These are phyloP conservation scores for Erigeron philadelphicus DNA, from an alignment of 140 eudicot genomes.

Conservation along the genomic window DNA sequence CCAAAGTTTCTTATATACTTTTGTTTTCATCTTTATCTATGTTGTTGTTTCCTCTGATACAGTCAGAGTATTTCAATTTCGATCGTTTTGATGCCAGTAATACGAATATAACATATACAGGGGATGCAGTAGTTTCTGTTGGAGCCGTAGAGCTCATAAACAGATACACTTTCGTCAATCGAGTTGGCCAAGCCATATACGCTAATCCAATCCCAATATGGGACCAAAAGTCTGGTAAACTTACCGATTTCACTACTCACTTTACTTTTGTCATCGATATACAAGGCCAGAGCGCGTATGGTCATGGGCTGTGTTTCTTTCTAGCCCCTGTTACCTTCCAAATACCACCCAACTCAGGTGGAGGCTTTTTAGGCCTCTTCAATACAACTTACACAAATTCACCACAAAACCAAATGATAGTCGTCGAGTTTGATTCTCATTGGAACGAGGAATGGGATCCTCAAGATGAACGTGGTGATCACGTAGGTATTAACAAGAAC, in stretches of 20 bases:
- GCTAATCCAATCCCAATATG: slow-evolving; percentile 28
- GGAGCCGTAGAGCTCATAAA: slow-evolving; percentile 23
- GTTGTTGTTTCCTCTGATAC: neutral
- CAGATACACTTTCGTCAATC: neutral
- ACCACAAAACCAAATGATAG: slow-evolving; percentile 21
- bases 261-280: slow-evolving; percentile 33
- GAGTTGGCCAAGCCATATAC: slow-evolving; percentile 35
- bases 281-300: neutral
- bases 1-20: neutral
- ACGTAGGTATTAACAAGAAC: slow-evolving; percentile 45
- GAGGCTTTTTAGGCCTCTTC: slow-evolving; percentile 39
- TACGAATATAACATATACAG: slow-evolving; percentile 15
- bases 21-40: neutral
- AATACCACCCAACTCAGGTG: slow-evolving; percentile 34
- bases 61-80: slow-evolving; percentile 20
- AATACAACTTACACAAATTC: slow-evolving; percentile 20
- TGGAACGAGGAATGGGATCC: slow-evolving; percentile 35
- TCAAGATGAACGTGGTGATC: slow-evolving; percentile 16
- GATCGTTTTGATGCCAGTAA: slow-evolving; percentile 3
- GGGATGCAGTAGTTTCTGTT: slow-evolving; percentile 30
- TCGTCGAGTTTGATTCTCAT: neutral
- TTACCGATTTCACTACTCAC: slow-evolving; percentile 37
- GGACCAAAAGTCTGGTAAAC: slow-evolving; percentile 28
- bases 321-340: slow-evolving; percentile 39
- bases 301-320: slow-evolving; percentile 48